Percentiles rank a stretch among this genome's conserved stretches.
Evolutionary conservation across 2,329 filamentous ascomycete species (phyloP).

Genomic region (Exophiala dermatitidis): DNA sequence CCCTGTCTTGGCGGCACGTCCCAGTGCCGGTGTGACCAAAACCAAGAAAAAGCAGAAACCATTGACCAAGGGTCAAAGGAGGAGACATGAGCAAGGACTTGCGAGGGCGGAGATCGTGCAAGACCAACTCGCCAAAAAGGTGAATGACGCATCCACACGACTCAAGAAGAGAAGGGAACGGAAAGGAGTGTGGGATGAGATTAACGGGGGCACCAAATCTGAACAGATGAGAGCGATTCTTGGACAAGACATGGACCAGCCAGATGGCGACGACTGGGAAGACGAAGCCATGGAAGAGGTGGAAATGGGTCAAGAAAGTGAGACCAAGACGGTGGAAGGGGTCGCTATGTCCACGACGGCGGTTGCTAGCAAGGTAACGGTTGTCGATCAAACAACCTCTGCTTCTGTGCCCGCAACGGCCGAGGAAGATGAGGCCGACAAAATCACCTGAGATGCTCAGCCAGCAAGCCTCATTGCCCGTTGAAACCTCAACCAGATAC

Average conservation of each 20-base stretch:
- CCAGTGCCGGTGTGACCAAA: constrained; percentile 47
- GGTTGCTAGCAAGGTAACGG: constrained; percentile 27
- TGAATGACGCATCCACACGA: constrained; percentile 45
- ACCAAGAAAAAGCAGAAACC: constrained; percentile 44
- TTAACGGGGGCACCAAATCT: constrained; percentile 32
- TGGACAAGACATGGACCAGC: constrained; percentile 44
- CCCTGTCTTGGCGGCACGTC: constrained; percentile 38
- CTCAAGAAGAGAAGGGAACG: constrained; percentile 43
- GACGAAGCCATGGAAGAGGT: constrained; percentile 34
- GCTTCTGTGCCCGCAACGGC: constrained; percentile 11
- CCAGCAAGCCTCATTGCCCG: not conserved
- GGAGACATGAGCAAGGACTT: constrained; percentile 48
- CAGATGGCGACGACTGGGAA: constrained; percentile 46
- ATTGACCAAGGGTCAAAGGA: constrained; percentile 46
- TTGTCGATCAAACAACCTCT: constrained; percentile 28
- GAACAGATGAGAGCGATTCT: constrained; percentile 17
- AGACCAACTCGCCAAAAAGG: constrained; percentile 51
- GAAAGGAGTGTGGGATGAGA: constrained; percentile 41
- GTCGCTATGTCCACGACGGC: constrained; percentile 14
- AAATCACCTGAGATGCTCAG: constrained; percentile 37
- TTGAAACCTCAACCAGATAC: too few species aligned
- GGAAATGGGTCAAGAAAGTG: constrained; percentile 10
- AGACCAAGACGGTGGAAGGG: constrained; percentile 16
- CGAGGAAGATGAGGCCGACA: constrained; percentile 34
- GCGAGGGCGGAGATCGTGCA: constrained; percentile 50